Evolutionary conservation across 768 basidiomycete species (phyloP), one percentile per base, ranked within the genome.

Genomic region (Rhizopogon vulgaris): DNA sequence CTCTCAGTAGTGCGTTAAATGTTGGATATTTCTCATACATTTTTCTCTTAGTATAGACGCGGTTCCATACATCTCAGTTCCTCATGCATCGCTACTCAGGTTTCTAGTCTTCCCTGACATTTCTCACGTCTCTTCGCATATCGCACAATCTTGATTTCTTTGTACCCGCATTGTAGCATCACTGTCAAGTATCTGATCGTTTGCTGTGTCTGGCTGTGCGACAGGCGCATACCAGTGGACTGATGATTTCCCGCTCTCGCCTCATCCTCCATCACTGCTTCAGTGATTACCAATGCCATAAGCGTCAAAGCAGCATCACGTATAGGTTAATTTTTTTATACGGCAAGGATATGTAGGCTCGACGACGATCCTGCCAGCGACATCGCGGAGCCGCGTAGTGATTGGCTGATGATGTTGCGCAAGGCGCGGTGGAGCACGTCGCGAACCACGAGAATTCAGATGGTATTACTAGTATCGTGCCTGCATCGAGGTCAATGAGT

Each of bases 1-100:
- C 48, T 58, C 65, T n/a, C 69, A 56, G 0, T 69, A 63, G 50
- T 66, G 68, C 18, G 18, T 8, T 46, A 22, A 10, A 34, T 32
- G 30, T 30, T 15, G 30, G 30, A 45, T 18, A 7, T 15, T 49
- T 41, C 24, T 17, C 47, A 24, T 24, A 24, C 22, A n/a, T 22
- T 40, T 41, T 9, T 25, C 41, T 22, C 11, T 25, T 25, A 45
- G 27, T 25, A 10, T 48, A 22, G 14, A 27, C 18, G 24, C 8
- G 32, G 5, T 10, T 46, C 8, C 12, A 15, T 34, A 15, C 30
- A 45, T 46, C 32, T 46, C 15, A 34, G 32, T 46, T 34, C 45
- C 14, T 45, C 18, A 8, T 34, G 32, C 8, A 15, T 34, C 14
- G 12, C 14, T 34, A 45, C 32, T 46, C 18, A 24, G 14, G 18